Evolutionary conservation across 2,329 filamentous ascomycete genomes (phyloP).

Genomic region (Pseudocercospora crystallina): DNA sequence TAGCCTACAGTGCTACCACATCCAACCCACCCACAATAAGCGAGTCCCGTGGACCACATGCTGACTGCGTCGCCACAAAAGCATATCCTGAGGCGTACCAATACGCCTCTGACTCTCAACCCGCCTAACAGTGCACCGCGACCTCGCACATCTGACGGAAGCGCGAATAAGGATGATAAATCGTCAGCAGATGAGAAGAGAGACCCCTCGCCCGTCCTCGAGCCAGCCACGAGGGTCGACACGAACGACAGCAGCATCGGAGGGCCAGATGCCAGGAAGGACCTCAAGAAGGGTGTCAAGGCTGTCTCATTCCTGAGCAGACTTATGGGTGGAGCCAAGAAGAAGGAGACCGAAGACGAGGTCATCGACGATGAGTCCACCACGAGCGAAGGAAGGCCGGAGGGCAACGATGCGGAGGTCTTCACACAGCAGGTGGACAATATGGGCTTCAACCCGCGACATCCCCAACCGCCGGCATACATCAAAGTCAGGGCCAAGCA

Average conservation of each 20-base stretch:
- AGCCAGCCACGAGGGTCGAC: slow-evolving; percentile 22
- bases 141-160: slow-evolving; percentile 37
- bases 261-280: slow-evolving; percentile 17
- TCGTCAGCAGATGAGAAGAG: slow-evolving; percentile 14
- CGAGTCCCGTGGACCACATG: slow-evolving; percentile 5
- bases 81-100: slow-evolving; percentile 65
- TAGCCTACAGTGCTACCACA: not conserved
- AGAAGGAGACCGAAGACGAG: slow-evolving; percentile 56
- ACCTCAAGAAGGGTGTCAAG: slow-evolving; percentile 74
- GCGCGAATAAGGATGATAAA: slow-evolving; percentile 23
- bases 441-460: slow-evolving; percentile 75
- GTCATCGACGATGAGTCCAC: slow-evolving; percentile 46
- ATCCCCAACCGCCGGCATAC: slow-evolving; percentile 87
- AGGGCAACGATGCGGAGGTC: slow-evolving; percentile 79
- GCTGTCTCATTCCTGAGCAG: slow-evolving; percentile 87
- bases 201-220: slow-evolving; percentile 16
- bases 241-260: slow-evolving; percentile 18
- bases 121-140: slow-evolving; percentile 36
- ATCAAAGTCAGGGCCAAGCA: slow-evolving; percentile 80
- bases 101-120: slow-evolving; percentile 56
- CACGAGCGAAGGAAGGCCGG: slow-evolving; percentile 70
- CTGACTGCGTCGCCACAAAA: slow-evolving; percentile 31
- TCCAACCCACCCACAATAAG: not conserved
- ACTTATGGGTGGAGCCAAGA: slow-evolving; percentile 73
- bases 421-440: slow-evolving; percentile 74